Base-by-base conservation (phyloP, 805 yeast genomes). In the Yamadazyma sp. region DNA sequence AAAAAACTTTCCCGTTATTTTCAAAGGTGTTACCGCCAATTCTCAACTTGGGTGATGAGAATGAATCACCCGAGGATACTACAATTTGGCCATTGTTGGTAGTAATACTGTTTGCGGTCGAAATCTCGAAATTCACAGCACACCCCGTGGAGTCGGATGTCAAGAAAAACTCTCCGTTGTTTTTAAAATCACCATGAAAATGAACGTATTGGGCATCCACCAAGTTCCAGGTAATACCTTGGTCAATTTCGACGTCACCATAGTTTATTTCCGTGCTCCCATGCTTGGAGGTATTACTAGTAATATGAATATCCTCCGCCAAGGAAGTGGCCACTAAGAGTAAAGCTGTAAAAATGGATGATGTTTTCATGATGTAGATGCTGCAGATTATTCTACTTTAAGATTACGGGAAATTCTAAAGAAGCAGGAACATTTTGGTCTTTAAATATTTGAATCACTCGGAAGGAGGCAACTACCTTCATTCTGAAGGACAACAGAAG, bases 221-320 rank as follows among this genome's bases (percentile, higher is more conserved):
- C 17, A 59, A 46, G 11, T 61, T 49, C 46, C 52, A 58, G 33
- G 46, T 52, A 7, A 45, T 56, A 24, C 55, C 59, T 4, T 46
- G 18, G 11, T 45, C 37, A 23, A 60, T 43, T 7, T 29, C 35
- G 13, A 41, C 45, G 29, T 28, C 37, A 24, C 37, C 47, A 9
- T n/a, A 28, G 26, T 19, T 35, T 9, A 40, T 22, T 27, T 33
- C 26, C 6, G 10, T 19, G 21, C 31, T 26, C 16, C 47, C 47
- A 14, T 23, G 8, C n/a, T 26, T 40, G 15, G 12, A 12, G 10
- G 37, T 40, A 19, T 37, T 31, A 5, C 24, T 12, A 10, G 34
- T 16, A 23, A 40, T 29, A 9, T 21, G 34, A 10, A 37, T 27
- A 19, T 37, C 31, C 12, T 17, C 37, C 9, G 47, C 40, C 8